Evolutionary conservation across 2,329 filamentous ascomycete genomes (phyloP).

Genomic region (Cryphonectria parasitica): DNA sequence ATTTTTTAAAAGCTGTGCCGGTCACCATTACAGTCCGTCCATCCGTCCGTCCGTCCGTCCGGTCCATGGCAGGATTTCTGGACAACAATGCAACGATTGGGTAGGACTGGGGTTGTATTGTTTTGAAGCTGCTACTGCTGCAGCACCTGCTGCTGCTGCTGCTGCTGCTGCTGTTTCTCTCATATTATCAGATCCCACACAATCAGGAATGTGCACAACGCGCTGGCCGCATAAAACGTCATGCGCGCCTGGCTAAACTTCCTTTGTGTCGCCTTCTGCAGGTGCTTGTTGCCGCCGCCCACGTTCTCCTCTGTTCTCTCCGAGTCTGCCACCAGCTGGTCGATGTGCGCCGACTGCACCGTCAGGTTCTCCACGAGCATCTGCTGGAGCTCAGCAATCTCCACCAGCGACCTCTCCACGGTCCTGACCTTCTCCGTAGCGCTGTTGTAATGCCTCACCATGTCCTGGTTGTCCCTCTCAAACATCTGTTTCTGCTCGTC

Average conservation of each 20-base stretch:
- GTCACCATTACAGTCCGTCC: constrained; percentile 1
- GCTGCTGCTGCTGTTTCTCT: neutral
- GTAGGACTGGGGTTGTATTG: neutral
- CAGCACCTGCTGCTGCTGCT: neutral
- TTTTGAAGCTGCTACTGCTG: no score
- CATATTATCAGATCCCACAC: constrained; percentile 73
- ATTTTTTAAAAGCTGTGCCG: neutral
- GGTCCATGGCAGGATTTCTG: neutral
- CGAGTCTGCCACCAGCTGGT: constrained; percentile 84
- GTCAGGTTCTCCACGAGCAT: constrained; percentile 84
- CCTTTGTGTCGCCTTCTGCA: constrained; percentile 79
- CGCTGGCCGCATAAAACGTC: constrained; percentile 80
- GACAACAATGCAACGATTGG: neutral
- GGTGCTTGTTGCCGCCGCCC: constrained; percentile 84
- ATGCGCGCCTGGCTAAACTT: constrained; percentile 70
- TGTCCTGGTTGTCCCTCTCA: constrained; percentile 87
- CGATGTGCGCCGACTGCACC: constrained; percentile 85
- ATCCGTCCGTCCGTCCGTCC: neutral
- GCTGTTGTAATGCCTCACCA: constrained; percentile 92
- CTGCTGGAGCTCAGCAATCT: constrained; percentile 91
- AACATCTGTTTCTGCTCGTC: constrained; percentile 91
- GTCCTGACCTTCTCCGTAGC: constrained; percentile 93
- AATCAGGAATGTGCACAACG: constrained; percentile 74
- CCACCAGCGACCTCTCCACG: constrained; percentile 85
- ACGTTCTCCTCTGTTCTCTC: constrained; percentile 83